Evolutionary conservation across 1,139 yeast genomes (phyloP).

Genomic region (Geotrichum restrictum): DNA sequence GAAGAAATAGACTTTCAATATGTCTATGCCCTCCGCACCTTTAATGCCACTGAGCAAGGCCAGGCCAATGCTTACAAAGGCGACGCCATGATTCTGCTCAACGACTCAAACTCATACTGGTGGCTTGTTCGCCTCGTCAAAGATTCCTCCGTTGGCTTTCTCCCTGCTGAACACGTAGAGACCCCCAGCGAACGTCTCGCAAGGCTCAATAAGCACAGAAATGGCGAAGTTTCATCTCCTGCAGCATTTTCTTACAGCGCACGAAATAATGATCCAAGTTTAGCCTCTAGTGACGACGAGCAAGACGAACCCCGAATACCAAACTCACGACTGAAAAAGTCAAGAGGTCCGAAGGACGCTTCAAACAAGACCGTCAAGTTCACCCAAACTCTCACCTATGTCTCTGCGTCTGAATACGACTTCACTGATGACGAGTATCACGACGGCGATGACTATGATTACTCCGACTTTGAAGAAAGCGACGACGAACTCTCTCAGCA

Average conservation of each 20-base stretch:
- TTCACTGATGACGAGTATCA: slow-evolving; percentile 25
- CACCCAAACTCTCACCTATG: slow-evolving; percentile 28
- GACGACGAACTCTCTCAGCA: slow-evolving; percentile 5
- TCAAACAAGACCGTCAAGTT: slow-evolving; percentile 29
- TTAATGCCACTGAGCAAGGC: slow-evolving; percentile 89
- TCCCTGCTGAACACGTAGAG: slow-evolving; percentile 94
- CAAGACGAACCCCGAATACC: not conserved
- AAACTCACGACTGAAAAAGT: slow-evolving; percentile 4
- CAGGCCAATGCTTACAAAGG: slow-evolving; percentile 79
- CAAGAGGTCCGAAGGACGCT: not conserved
- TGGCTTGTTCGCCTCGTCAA: slow-evolving; percentile 81
- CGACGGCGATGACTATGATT: slow-evolving; percentile 29
- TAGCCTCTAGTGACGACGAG: not conserved
- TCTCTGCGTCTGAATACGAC: slow-evolving; percentile 34
- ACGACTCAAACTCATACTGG: slow-evolving; percentile 94
- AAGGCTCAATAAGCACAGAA: slow-evolving; percentile 84
- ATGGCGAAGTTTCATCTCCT: slow-evolving; percentile 54
- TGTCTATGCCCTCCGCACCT: slow-evolving; percentile 81
- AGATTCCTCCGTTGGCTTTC: slow-evolving; percentile 72
- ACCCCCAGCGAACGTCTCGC: slow-evolving; percentile 90
- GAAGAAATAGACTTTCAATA: slow-evolving; percentile 79
- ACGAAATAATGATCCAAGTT: not conserved
- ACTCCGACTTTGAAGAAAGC: slow-evolving; percentile 21
- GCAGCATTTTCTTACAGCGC: slow-evolving; percentile 17
- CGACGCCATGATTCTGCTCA: slow-evolving; percentile 75